phyloP scores from a whole-genome alignment of 345 rosid species.

The Geranium rotundifolium region DNA sequence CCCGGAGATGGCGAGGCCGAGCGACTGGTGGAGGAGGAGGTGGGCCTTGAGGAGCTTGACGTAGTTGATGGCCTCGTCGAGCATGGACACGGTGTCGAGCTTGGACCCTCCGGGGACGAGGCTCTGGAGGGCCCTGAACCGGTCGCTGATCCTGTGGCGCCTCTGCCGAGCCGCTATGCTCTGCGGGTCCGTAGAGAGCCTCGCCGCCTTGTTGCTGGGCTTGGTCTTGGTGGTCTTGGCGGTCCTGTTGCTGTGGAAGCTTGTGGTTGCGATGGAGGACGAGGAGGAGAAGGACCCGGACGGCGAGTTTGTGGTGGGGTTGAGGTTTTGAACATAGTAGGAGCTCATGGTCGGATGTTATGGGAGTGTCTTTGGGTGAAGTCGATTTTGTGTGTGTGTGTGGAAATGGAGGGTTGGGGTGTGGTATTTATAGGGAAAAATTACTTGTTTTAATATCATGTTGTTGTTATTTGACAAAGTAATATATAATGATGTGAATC shows the following conservation, averaged over 20 bases:
- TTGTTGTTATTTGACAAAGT: too few species aligned
- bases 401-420: not conserved
- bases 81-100: constrained; percentile 88
- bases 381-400: not conserved
- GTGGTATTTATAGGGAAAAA: not conserved
- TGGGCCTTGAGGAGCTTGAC: constrained; percentile 81
- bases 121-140: constrained; percentile 78
- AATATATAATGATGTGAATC: too few species aligned
- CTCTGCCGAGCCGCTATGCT: constrained; percentile 86
- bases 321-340: constrained; percentile 7
- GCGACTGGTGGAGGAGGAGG: constrained; percentile 57
- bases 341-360: not conserved
- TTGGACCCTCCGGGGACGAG: constrained; percentile 79
- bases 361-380: too few species aligned
- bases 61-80: constrained; percentile 76
- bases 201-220: constrained; percentile 12
- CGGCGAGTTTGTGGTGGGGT: not conserved
- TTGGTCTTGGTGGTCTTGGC: constrained; percentile 14
- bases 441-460: too few species aligned
- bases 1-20: constrained; percentile 12
- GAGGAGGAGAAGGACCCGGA: constrained; percentile 3
- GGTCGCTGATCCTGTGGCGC: constrained; percentile 72
- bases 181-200: constrained; percentile 79
- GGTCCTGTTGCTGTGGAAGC: not conserved
- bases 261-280: constrained; percentile 13